A percentile compares a stretch with the other conserved stretches of the same genome.
phyloP scores from a whole-genome alignment of 805 yeast genomes.

The Hanseniaspora lachancei region DNA sequence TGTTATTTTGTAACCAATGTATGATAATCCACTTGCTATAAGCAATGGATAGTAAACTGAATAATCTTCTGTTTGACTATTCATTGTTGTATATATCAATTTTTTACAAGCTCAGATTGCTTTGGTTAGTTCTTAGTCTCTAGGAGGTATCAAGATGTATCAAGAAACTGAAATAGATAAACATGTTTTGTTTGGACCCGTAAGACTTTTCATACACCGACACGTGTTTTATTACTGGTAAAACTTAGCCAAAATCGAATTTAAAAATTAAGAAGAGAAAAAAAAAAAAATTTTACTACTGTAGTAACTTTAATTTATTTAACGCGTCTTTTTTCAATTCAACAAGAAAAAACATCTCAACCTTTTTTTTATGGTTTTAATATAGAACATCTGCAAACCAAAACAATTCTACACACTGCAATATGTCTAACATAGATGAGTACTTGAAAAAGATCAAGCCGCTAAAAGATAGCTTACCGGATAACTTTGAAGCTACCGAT shows the following conservation, averaged over 20 bases:
- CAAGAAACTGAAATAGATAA: no score
- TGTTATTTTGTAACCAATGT: conserved; percentile 50
- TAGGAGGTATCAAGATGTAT: no score
- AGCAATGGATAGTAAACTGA: conserved; percentile 9
- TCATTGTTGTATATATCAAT: conserved; percentile 18
- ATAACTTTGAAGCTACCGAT: conserved; percentile 18
- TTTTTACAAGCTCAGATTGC: neutral
- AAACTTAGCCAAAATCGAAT: no score
- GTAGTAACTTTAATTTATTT: neutral
- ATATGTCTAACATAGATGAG: conserved; percentile 15
- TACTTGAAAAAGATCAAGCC: conserved; percentile 21
- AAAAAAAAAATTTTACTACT: no score
- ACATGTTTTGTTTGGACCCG: no score
- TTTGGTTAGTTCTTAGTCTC: no score
- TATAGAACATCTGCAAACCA: neutral
- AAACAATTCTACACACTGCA: neutral
- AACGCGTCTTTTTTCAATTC: neutral
- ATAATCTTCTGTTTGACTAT: conserved; percentile 1
- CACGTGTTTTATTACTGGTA: no score
- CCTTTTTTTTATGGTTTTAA: no score
- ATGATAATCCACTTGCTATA: neutral
- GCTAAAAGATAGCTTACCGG: conserved; percentile 20
- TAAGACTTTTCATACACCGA: no score
- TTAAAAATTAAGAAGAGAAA: no score
- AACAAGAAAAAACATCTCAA: no score